Evolutionary conservation across 192 early-diverging fungal species (phyloP).

Genomic region (Coemansia sp.): DNA sequence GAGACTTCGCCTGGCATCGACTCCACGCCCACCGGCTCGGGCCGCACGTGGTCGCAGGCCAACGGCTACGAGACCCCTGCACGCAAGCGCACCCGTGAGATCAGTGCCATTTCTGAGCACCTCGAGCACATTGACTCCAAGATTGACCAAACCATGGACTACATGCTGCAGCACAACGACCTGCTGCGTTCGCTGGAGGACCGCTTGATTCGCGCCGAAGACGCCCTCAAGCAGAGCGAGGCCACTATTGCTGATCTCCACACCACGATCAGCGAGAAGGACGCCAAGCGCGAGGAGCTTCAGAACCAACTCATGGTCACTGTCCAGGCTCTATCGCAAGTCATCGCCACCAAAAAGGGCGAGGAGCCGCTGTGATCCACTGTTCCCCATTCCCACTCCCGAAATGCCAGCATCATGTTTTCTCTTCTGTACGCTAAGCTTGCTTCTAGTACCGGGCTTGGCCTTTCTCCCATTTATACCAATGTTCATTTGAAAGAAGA

Average conservation of each 20-base stretch:
- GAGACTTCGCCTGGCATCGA: conserved; percentile 43
- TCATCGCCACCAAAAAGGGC: conserved; percentile 50
- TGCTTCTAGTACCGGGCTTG: neutral
- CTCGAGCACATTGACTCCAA: conserved; percentile 49
- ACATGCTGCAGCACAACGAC: conserved; percentile 50
- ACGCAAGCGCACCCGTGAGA: conserved; percentile 52
- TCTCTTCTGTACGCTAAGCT: neutral
- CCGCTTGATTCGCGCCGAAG: conserved; percentile 45
- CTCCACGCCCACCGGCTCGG: conserved; percentile 10
- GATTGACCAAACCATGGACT: conserved; percentile 48
- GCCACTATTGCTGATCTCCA: conserved; percentile 42
- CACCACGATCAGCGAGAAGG: conserved; percentile 45
- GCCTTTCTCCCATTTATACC: neutral
- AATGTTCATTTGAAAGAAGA: conserved; percentile 1
- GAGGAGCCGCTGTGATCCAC: conserved; percentile 24
- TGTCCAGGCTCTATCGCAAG: conserved; percentile 50
- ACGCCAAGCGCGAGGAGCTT: conserved; percentile 53
- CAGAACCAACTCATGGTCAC: conserved; percentile 55
- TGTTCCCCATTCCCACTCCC: neutral
- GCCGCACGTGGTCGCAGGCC: conserved; percentile 53
- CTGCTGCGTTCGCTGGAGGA: conserved; percentile 44
- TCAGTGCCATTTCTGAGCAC: conserved; percentile 37
- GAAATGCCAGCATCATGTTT: neutral
- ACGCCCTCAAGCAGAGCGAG: conserved; percentile 49
- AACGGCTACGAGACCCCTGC: conserved; percentile 56